A percentile compares a stretch with the other conserved stretches of the same genome.
Conservation (phyloP, 2,329 filamentous ascomycete genomes). For the Ascochyta pisi region DNA sequence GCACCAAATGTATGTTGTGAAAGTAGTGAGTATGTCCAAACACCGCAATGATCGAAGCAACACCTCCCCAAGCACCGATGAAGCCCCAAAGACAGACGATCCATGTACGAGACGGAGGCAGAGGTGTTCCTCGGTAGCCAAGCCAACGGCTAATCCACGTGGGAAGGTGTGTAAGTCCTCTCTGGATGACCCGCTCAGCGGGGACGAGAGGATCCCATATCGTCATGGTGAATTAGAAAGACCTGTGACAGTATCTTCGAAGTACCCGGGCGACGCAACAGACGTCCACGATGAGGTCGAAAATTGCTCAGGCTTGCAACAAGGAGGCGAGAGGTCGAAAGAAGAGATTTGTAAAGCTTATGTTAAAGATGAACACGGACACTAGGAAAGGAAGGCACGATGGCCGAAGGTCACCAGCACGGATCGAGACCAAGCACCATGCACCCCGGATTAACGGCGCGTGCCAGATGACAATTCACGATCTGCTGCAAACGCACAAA, state of each 20-base stretch:
- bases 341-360: slow-evolving; percentile 20
- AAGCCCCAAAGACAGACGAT: slow-evolving; percentile 52
- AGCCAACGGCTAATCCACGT: slow-evolving; percentile 72
- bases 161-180: slow-evolving; percentile 60
- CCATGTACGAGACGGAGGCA: slow-evolving; percentile 36
- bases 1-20: slow-evolving; percentile 45
- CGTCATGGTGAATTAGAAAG: slow-evolving; percentile 22
- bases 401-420: slow-evolving; percentile 24
- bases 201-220: slow-evolving; percentile 36
- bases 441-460: slow-evolving; percentile 31
- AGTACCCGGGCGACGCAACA: background rate
- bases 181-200: slow-evolving; percentile 39
- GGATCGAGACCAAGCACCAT: slow-evolving; percentile 22
- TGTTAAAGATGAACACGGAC: slow-evolving; percentile 21
- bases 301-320: background rate
- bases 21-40: slow-evolving; percentile 51
- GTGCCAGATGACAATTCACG: slow-evolving; percentile 12
- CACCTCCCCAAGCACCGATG: slow-evolving; percentile 52
- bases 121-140: slow-evolving; percentile 47
- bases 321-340: slow-evolving; percentile 7
- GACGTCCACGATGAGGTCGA: background rate
- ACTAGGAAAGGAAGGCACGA: slow-evolving; percentile 23
- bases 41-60: slow-evolving; percentile 51
- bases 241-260: background rate
- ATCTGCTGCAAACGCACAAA: background rate